Evolutionary conservation across 139 green algal genomes (phyloP), one percentile per base, ranked within the genome.

Genomic region (Picochlorum sp.): DNA sequence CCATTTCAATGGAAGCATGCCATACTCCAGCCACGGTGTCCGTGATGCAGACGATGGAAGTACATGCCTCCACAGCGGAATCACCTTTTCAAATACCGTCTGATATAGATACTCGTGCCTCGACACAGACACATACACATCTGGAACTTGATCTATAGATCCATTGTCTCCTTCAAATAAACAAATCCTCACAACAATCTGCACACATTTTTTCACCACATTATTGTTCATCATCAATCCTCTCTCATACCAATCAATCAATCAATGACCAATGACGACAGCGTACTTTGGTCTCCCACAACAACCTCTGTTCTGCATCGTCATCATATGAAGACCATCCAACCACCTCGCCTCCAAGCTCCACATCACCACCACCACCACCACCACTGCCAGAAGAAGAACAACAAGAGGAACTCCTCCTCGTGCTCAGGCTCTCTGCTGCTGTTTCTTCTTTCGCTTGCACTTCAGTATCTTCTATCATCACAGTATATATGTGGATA

Each of bases 1-100:
- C 79, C 79, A 81, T 24, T 87, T 81, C 15, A 87, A 69, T 0
- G 81, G 65, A 26, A 81, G 59, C 13, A 65, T 70, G 3, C 59
- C 9, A 47, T 64, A 68, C 44, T 83, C 75, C 20, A 87, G 78
- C 81, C 81, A 87, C 9, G 81, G 81, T 1, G 55, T 66, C 11
- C 30, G 9, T 59, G 23, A 30, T 28, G 13, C 51, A 21, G 47
- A 54, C 3, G 73, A 72, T 0, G 81, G 73, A 55, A 87, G 66
- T 57, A 87, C 58, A 60, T 87, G 81, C 76, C 83, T 67, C 62
- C 71, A 34, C 9, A 65, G 55, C 4, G 47, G 68, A 57, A 72
- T 73, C 14, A 68, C 57, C 28, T 67, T 57, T 1, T 51, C 41
- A 9, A 71, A 63, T 6, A 85, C 13, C 26, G 64, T 41, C 34